These are phyloP conservation scores for Globisporangium mamillatum DNA, from an alignment of 352 stramenopile genomes.

Conservation along the genomic window DNA sequence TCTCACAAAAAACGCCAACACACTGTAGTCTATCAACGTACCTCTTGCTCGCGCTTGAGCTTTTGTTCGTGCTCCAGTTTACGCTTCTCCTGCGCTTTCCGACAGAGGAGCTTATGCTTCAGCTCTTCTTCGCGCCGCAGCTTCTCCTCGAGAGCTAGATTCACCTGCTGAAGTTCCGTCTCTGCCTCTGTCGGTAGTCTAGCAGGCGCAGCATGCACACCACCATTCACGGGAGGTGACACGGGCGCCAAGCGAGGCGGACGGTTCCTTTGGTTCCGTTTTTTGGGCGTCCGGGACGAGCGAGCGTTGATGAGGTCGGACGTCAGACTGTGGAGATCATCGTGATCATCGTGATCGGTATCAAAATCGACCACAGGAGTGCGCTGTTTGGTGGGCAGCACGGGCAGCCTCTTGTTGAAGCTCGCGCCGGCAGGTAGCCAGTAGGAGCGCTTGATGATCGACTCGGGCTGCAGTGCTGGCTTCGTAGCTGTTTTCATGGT, in stretches of 20 bases:
- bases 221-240: constrained; percentile 4
- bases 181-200: constrained; percentile 3
- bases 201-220: neutral
- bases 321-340: constrained; percentile 8
- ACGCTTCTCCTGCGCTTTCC: constrained; percentile 35
- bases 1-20: neutral
- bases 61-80: constrained; percentile 35
- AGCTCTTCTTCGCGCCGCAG: constrained; percentile 41
- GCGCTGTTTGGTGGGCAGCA: constrained; percentile 25
- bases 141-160: constrained; percentile 25
- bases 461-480: neutral
- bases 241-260: constrained; percentile 40
- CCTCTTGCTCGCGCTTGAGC: constrained; percentile 32
- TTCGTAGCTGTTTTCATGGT: neutral
- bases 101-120: constrained; percentile 39
- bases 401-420: constrained; percentile 38
- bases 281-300: constrained; percentile 33
- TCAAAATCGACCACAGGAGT: neutral
- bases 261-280: constrained; percentile 44
- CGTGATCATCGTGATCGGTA: constrained; percentile 2
- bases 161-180: constrained; percentile 4
- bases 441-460: constrained; percentile 57
- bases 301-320: constrained; percentile 17
- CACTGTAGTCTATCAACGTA: constrained; percentile 10
- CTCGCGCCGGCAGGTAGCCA: constrained; percentile 59